Evolutionary conservation across 2,329 filamentous ascomycete genomes (phyloP).

Genomic region (Coniochaeta pulveracea): DNA sequence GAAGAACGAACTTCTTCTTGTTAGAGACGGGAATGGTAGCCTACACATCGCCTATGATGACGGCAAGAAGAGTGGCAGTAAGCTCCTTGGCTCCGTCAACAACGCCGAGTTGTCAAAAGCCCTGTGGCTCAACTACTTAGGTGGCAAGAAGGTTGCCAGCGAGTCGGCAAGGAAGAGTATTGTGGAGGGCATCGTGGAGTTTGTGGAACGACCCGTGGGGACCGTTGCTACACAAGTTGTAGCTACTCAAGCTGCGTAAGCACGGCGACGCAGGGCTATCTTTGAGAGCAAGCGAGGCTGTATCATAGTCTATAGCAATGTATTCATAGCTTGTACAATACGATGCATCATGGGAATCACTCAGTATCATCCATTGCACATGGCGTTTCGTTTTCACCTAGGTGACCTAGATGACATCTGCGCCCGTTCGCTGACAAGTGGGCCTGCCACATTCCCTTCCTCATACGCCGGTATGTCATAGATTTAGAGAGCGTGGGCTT

Average conservation of each 20-base stretch:
- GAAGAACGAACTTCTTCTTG: conserved; percentile 63
- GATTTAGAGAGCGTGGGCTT: conserved; percentile 25
- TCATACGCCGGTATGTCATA: no score
- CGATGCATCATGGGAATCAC: no score
- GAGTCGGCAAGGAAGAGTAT: conserved; percentile 72
- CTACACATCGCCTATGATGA: conserved; percentile 59
- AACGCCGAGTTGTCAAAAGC: conserved; percentile 75
- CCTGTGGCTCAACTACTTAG: conserved; percentile 85
- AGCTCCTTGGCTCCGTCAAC: conserved; percentile 55
- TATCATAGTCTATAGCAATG: no score
- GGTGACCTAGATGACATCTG: no score
- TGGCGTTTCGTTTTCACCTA: no score
- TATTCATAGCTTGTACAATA: no score
- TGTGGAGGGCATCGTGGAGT: conserved; percentile 76
- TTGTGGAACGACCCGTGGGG: conserved; percentile 79
- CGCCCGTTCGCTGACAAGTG: no score
- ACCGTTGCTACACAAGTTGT: conserved; percentile 76
- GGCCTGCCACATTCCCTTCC: no score
- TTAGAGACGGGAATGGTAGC: conserved; percentile 52
- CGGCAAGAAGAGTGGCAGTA: conserved; percentile 23
- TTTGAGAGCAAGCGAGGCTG: no score
- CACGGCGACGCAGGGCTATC: no score
- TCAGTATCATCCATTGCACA: no score
- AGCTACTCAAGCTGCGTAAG: no score
- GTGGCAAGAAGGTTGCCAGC: conserved; percentile 76